phyloP scores from a whole-genome alignment of 2,329 filamentous ascomycete genomes.

The Fusarium phyllophilum region DNA sequence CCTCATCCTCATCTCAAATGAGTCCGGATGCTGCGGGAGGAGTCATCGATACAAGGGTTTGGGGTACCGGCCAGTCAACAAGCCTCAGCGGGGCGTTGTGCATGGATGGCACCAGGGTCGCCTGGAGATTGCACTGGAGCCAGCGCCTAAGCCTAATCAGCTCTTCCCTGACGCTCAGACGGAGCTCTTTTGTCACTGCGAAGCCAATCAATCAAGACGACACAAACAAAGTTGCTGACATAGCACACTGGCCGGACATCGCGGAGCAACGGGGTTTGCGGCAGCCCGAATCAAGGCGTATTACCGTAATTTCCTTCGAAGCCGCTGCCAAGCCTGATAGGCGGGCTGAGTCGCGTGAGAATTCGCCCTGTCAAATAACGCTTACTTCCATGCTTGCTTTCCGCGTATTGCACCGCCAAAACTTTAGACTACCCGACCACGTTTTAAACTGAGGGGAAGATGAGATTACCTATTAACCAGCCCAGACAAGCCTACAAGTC shows the following conservation, averaged over 20 bases:
- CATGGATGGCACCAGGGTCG: slow-evolving; percentile 29
- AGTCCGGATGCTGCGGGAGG: slow-evolving; percentile 46
- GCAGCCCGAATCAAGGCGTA: slow-evolving; percentile 39
- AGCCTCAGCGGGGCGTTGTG: slow-evolving; percentile 34
- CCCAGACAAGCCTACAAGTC: not conserved
- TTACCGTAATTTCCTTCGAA: slow-evolving; percentile 43
- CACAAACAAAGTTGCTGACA: slow-evolving; percentile 38
- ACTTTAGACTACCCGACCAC: not conserved
- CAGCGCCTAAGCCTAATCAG: slow-evolving; percentile 35
- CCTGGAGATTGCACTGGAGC: slow-evolving; percentile 44
- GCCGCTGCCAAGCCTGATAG: slow-evolving; percentile 37
- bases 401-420: slow-evolving; percentile 20
- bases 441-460: slow-evolving; percentile 21
- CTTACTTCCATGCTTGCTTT: slow-evolving; percentile 10
- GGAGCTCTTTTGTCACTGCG: slow-evolving; percentile 24
- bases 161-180: slow-evolving; percentile 37
- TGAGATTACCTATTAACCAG: not conserved
- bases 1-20: slow-evolving; percentile 12
- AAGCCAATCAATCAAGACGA: slow-evolving; percentile 31
- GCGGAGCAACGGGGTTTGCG: slow-evolving; percentile 43
- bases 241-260: slow-evolving; percentile 18
- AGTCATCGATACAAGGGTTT: slow-evolving; percentile 39
- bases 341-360: slow-evolving; percentile 39
- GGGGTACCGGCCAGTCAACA: slow-evolving; percentile 38
- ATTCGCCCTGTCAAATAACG: slow-evolving; percentile 20